A percentile compares a stretch with the other conserved stretches of the same genome.
Conservation (phyloP, 805 yeast genomes). For the Yarrowia sp. region DNA sequence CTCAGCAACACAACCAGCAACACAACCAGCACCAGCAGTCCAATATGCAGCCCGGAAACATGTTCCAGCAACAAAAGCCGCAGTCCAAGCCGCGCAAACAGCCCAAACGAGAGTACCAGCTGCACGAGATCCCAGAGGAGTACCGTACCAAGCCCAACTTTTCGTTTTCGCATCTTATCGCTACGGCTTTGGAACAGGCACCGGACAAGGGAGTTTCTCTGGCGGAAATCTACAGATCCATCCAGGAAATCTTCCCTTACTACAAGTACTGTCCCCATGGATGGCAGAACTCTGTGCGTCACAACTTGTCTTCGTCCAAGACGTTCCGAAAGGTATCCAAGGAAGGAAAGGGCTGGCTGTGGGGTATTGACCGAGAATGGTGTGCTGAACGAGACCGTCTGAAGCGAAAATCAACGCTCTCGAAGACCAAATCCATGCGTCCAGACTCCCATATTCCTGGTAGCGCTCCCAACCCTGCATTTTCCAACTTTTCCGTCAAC, state of each 20-base stretch:
- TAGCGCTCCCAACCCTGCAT: constrained; percentile 35
- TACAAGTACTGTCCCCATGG: constrained; percentile 95
- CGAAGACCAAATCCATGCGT: constrained; percentile 24
- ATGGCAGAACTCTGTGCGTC: constrained; percentile 95
- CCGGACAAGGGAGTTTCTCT: constrained; percentile 77
- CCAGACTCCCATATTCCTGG: constrained; percentile 21
- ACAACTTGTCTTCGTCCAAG: constrained; percentile 84
- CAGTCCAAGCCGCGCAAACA: constrained; percentile 53
- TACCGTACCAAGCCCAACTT: constrained; percentile 83
- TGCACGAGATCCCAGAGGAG: constrained; percentile 89
- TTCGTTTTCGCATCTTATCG: constrained; percentile 81
- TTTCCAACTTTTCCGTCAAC: constrained; percentile 27
- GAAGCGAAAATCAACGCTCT: constrained; percentile 56
- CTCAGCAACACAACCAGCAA: constrained; percentile 5
- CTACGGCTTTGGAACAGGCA: constrained; percentile 75
- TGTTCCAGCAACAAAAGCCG: constrained; percentile 33
- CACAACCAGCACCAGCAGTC: constrained; percentile 11
- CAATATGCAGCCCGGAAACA: constrained; percentile 28
- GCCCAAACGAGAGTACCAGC: constrained; percentile 61
- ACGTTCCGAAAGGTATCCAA: constrained; percentile 81
- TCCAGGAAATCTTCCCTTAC: constrained; percentile 87
- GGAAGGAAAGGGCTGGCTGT: constrained; percentile 93
- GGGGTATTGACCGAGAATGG: constrained; percentile 89
- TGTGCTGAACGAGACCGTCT: constrained; percentile 81
- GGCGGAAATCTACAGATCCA: constrained; percentile 84